A percentile compares a stretch with the other conserved stretches of the same genome.
Conservation (phyloP, 352 stramenopile species). For the Globisporangium alternatum region DNA sequence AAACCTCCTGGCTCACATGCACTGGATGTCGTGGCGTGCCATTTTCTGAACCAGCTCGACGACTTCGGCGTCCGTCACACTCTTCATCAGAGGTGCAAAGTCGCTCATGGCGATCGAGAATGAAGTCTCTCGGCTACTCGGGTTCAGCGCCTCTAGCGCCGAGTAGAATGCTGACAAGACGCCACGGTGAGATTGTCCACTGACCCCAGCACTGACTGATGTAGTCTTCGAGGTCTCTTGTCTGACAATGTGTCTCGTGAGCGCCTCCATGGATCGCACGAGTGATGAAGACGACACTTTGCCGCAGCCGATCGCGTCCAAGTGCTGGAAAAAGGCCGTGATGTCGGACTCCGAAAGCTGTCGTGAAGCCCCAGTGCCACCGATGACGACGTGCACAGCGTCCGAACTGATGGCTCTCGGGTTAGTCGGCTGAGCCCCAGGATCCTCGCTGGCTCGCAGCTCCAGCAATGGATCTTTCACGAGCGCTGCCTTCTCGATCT, state of each 20-base stretch:
- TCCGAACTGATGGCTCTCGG: background rate
- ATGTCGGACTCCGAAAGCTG: constrained; percentile 16
- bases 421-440: background rate
- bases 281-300: constrained; percentile 45
- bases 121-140: background rate
- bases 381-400: background rate
- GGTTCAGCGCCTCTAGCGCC: constrained; percentile 20
- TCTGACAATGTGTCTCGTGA: constrained; percentile 41
- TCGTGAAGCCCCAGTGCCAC: background rate
- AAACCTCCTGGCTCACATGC: constrained; percentile 32
- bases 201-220: background rate
- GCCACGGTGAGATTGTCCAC: background rate
- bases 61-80: constrained; percentile 30
- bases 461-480: constrained; percentile 18
- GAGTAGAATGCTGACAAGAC: constrained; percentile 21
- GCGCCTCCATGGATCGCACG: constrained; percentile 29
- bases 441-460: background rate
- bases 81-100: constrained; percentile 34
- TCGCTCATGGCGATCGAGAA: constrained; percentile 30
- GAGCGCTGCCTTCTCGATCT: constrained; percentile 39
- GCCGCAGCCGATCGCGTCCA: constrained; percentile 47
- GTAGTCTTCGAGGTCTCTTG: constrained; percentile 1
- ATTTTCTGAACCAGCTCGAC: constrained; percentile 52
- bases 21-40: constrained; percentile 49
- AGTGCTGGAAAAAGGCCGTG: constrained; percentile 41